Conservation (phyloP, 257 asterid genomes). For the Scutellaria barbata region DNA sequence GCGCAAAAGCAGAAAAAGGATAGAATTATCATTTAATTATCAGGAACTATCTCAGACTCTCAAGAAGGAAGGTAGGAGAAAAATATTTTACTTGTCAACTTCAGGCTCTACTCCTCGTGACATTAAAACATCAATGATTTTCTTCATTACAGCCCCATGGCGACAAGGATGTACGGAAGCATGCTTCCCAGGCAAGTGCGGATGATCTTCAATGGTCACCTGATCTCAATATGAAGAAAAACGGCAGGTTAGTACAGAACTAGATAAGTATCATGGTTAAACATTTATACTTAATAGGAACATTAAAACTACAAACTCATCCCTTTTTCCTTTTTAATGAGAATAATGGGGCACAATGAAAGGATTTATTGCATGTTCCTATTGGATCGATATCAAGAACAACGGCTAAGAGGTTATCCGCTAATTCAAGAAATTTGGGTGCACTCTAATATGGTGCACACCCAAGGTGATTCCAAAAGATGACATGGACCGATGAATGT, state of each 20-base stretch:
- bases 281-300: background rate
- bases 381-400: background rate
- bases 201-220: slow-evolving; percentile 99
- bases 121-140: slow-evolving; percentile 92
- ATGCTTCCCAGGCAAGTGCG: slow-evolving; percentile 96
- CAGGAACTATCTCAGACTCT: slow-evolving; percentile 2
- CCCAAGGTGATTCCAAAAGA: background rate
- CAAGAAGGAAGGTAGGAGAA: slow-evolving; percentile 18
- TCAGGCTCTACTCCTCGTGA: slow-evolving; percentile 95
- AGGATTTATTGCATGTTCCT: background rate
- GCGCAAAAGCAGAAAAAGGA: background rate
- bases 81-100: slow-evolving; percentile 80
- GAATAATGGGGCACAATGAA: background rate
- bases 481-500: background rate
- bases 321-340: slow-evolving; percentile 1
- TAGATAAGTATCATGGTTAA: slow-evolving; percentile 14
- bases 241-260: slow-evolving; percentile 10
- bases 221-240: slow-evolving; percentile 40
- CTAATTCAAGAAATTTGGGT: slow-evolving; percentile 2
- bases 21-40: background rate
- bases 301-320: background rate
- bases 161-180: slow-evolving; percentile 99
- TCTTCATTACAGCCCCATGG: slow-evolving; percentile 99
- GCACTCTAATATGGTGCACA: background rate
- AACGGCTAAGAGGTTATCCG: slow-evolving; percentile 3